Evolutionary conservation across 2,329 filamentous ascomycete genomes (phyloP).

Genomic region (Coniochaeta pulveracea): DNA sequence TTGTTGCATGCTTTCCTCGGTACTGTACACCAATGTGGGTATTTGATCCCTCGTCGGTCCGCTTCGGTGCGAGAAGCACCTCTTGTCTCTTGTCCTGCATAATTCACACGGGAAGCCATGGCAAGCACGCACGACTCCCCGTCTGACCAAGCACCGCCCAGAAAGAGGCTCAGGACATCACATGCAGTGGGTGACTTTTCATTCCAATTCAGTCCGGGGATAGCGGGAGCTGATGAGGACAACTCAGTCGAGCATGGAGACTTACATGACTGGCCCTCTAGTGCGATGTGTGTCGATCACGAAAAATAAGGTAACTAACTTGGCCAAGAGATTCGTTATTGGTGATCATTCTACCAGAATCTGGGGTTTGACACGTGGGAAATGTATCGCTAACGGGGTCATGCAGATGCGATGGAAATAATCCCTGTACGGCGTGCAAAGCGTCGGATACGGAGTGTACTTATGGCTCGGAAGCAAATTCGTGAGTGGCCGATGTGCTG

Average conservation of each 20-base stretch:
- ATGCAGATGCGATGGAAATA: constrained; percentile 33
- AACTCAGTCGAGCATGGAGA: neutral
- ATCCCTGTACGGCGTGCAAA: constrained; percentile 28
- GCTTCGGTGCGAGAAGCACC: neutral
- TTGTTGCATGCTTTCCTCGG: too few relatives aligned
- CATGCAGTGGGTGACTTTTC: constrained; percentile 23
- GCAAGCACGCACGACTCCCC: constrained; percentile 3
- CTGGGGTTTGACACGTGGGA: neutral
- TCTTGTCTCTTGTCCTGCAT: too few relatives aligned
- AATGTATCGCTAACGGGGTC: constrained; percentile 5
- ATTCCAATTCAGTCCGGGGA: neutral
- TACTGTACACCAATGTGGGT: neutral
- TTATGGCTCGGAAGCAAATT: constrained; percentile 30
- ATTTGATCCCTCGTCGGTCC: constrained; percentile 1
- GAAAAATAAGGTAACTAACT: constrained; percentile 31
- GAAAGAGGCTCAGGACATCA: constrained; percentile 29
- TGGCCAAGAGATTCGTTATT: neutral
- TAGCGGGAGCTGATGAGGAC: neutral
- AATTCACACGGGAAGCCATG: too few relatives aligned
- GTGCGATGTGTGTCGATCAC: constrained; percentile 34
- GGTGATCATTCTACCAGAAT: too few relatives aligned
- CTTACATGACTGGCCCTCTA: constrained; percentile 11
- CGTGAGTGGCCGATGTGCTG: constrained; percentile 19
- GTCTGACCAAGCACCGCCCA: constrained; percentile 15
- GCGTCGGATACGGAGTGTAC: constrained; percentile 25